Evolutionary conservation across 768 basidiomycete species (phyloP).

Genomic region (Pisolithus orientalis): DNA sequence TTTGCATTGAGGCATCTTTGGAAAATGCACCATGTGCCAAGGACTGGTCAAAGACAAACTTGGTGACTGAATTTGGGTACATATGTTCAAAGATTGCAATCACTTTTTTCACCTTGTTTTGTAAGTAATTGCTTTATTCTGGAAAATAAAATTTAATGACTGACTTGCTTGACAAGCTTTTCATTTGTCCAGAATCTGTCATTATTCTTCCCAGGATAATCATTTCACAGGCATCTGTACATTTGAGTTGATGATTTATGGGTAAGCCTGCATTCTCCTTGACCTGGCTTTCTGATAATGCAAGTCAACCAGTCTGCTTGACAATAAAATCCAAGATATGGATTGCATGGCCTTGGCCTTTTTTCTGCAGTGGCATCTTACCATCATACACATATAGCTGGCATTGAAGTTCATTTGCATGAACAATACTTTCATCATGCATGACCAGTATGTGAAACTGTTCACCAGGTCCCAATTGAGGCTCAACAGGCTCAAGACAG

Average conservation of each 20-base stretch:
- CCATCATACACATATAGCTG: conserved; percentile 14
- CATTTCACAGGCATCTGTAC: conserved; percentile 7
- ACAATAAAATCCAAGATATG: conserved; percentile 17
- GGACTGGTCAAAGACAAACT: conserved; percentile 23
- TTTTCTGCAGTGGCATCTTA: conserved; percentile 24
- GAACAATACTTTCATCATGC: conserved; percentile 19
- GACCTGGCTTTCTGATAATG: conserved; percentile 4
- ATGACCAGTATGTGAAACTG: conserved; percentile 10
- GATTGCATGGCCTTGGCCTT: conserved; percentile 13
- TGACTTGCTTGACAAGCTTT: conserved; percentile 11
- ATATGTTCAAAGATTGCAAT: conserved; percentile 17
- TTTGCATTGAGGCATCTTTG: conserved; percentile 20
- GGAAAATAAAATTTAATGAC: neutral
- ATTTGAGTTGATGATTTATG: neutral
- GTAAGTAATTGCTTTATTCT: neutral
- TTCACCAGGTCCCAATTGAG: conserved; percentile 8
- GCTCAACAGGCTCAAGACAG: conserved; percentile 7
- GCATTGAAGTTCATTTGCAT: conserved; percentile 14
- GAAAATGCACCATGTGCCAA: conserved; percentile 20
- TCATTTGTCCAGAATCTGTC: conserved; percentile 20
- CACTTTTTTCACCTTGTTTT: conserved; percentile 5
- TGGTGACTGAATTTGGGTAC: conserved; percentile 10
- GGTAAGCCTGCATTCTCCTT: conserved; percentile 5
- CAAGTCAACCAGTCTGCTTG: conserved; percentile 12
- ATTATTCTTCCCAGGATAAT: conserved; percentile 20